Percentiles rank a stretch among this genome's conserved stretches.
Evolutionary conservation across 2,329 filamentous ascomycete species (phyloP).

Genomic region (Sordariomycetes sp.): DNA sequence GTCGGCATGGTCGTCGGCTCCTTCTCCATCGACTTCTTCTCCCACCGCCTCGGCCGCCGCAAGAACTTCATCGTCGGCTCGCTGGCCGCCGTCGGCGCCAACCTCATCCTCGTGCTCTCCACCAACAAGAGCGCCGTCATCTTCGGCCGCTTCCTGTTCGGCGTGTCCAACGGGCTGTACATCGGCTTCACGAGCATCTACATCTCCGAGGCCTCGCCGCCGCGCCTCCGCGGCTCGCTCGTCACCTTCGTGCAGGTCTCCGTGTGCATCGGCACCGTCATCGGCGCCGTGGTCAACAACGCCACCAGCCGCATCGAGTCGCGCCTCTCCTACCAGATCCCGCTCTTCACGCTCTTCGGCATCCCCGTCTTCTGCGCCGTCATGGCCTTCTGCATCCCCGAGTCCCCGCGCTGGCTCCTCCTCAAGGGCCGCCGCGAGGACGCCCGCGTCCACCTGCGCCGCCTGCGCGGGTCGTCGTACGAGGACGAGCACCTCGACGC

Average conservation of each 20-base stretch:
- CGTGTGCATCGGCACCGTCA: constrained; percentile 6
- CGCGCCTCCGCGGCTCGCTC: constrained; percentile 7
- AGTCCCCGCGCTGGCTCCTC: constrained; percentile 4
- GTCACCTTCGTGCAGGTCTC: constrained; percentile 7
- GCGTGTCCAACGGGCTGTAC: constrained; percentile 7
- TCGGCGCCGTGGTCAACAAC: constrained; percentile 8
- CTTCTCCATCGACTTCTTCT: constrained; percentile 6
- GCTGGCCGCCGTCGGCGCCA: constrained; percentile 5
- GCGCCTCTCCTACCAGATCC: constrained; percentile 6
- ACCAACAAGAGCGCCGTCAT: constrained; percentile 6
- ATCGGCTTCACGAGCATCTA: constrained; percentile 7
- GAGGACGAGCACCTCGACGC: constrained; percentile 1
- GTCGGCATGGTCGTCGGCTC: constrained; percentile 7
- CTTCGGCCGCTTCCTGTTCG: constrained; percentile 8
- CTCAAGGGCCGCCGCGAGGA: constrained; percentile 2
- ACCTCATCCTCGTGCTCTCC: constrained; percentile 7
- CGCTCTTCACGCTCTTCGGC: constrained; percentile 3
- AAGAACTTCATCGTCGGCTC: constrained; percentile 7
- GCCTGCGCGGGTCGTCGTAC: constrained; percentile 4
- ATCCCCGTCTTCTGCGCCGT: constrained; percentile 1
- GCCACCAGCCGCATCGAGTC: constrained; percentile 4
- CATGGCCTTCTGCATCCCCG: constrained; percentile 2
- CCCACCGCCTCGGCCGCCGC: constrained; percentile 7
- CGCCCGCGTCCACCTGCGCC: constrained; percentile 1
- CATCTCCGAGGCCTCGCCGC: constrained; percentile 7